Percentiles rank a stretch among this genome's conserved stretches.
phyloP scores from a whole-genome alignment of 371 early-diverging fungal species.

The Mortierella sp. region DNA sequence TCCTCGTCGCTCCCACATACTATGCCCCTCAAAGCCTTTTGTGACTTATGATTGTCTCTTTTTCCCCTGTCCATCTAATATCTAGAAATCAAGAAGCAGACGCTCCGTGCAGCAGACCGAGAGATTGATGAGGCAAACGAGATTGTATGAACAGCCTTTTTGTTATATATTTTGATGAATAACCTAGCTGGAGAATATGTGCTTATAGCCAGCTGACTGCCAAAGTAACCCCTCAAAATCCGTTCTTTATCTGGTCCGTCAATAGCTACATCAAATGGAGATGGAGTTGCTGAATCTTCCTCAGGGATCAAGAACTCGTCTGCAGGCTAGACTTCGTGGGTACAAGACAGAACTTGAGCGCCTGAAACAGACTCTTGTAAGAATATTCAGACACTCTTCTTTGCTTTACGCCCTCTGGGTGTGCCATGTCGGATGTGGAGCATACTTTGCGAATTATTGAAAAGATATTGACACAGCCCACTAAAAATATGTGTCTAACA shows the following conservation, averaged over 20 bases:
- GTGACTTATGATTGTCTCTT: neutral
- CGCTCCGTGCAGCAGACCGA: constrained; percentile 79
- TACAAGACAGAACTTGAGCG: constrained; percentile 85
- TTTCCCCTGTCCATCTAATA: neutral
- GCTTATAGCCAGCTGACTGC: too few species aligned
- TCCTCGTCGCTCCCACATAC: too few species aligned
- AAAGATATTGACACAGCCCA: too few species aligned
- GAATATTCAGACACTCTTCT: neutral
- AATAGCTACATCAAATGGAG: constrained; percentile 91
- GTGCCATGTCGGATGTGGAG: too few species aligned
- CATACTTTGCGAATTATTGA: too few species aligned
- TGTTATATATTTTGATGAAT: too few species aligned
- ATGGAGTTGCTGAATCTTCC: constrained; percentile 88
- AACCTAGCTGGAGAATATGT: too few species aligned
- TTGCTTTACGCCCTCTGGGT: too few species aligned
- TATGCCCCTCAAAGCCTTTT: too few species aligned
- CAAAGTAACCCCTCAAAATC: neutral
- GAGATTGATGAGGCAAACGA: constrained; percentile 94
- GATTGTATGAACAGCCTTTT: constrained; percentile 68
- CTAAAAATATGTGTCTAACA: neutral
- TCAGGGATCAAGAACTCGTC: constrained; percentile 70
- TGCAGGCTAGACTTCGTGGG: constrained; percentile 77
- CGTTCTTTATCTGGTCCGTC: neutral
- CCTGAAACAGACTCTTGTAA: constrained; percentile 80
- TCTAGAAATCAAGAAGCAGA: constrained; percentile 82